Base-by-base conservation (phyloP, 2,329 filamentous ascomycete species). In the Furcasterigmium sp. region DNA sequence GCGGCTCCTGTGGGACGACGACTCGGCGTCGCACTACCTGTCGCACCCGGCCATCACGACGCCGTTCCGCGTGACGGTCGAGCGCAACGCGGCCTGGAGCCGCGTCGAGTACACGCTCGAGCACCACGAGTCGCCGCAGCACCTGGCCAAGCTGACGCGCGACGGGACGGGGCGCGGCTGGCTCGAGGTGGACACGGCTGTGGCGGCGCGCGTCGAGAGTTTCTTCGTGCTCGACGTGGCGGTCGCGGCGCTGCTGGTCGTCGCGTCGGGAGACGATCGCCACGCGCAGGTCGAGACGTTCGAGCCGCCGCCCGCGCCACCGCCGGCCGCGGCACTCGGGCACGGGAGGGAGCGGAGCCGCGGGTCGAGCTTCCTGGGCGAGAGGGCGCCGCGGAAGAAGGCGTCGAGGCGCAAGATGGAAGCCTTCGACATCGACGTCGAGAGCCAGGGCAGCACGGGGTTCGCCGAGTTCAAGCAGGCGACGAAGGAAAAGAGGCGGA, bases 1-100 rank as follows among this genome's bases (percentile, higher is more conserved):
- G 19, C 74, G 82, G 3, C 74, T 91, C 3, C 78, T 86, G n/a
- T 89, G 83, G 77, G 80, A 84, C 54, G 75, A 77, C 23, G 80
- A 84, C 54, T 73, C 68, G 44, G 60, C 63, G 6, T 74, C 67
- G 52, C 74, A 82, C 59, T 84, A 78, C 58, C 67, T 84, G n/a
- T 78, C 76, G 21, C 80, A 84, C 56, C 78, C 78, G 3, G 75
- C 78, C 0, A 68, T 84, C 15, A 74, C 76, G n/a, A 75, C 76
- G 34, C 80, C 80, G 1, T 84, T 84, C 56, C 74, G 76, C 57
- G 67, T 84, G 28, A 73, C 75, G 1, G 67, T 83, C 37, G 73
- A 78, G 57, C 72, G 78, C 15, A 75, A 70, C 19, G 72, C 77
- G 1, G 73, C 77, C 1, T 82, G 76, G 74, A 76, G 72, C 39